Evolutionary conservation across 768 basidiomycete species (phyloP).

Genomic region (Mycena pura): DNA sequence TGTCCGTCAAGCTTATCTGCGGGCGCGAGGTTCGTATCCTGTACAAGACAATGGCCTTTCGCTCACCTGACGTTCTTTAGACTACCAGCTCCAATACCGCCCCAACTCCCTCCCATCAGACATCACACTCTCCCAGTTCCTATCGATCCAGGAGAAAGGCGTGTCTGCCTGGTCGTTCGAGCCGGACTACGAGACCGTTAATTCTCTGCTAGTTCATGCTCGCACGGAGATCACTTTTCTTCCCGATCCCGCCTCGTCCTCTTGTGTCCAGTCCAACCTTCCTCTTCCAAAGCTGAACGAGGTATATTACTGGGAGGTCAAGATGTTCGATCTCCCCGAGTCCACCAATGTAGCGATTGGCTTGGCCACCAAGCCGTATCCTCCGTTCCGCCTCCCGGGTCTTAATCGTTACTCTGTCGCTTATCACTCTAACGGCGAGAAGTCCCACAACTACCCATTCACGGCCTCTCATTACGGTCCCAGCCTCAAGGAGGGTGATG

Average conservation of each 20-base stretch:
- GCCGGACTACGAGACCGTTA: constrained; percentile 95
- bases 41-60: constrained; percentile 11
- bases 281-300: constrained; percentile 98
- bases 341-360: constrained; percentile 91
- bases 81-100: constrained; percentile 85
- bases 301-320: constrained; percentile 99
- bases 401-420: constrained; percentile 87
- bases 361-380: constrained; percentile 96
- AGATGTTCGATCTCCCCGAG: constrained; percentile 96
- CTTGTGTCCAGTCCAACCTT: constrained; percentile 95
- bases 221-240: constrained; percentile 98
- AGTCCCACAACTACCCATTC: constrained; percentile 97
- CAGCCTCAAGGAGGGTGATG: constrained; percentile 89
- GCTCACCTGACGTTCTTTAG: constrained; percentile 44
- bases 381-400: constrained; percentile 91
- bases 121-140: constrained; percentile 97
- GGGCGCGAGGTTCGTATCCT: constrained; percentile 79
- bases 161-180: constrained; percentile 99
- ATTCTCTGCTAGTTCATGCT: constrained; percentile 90
- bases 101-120: constrained; percentile 98
- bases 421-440: constrained; percentile 96
- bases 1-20: constrained; percentile 72
- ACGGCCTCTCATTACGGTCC: constrained; percentile 85
- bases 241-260: constrained; percentile 92
- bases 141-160: constrained; percentile 99